Evolutionary conservation across 495 filamentous ascomycete species (phyloP), one percentile per base, ranked within the genome.

Genomic region (Aspergillus sclerotiicarbonarius): DNA sequence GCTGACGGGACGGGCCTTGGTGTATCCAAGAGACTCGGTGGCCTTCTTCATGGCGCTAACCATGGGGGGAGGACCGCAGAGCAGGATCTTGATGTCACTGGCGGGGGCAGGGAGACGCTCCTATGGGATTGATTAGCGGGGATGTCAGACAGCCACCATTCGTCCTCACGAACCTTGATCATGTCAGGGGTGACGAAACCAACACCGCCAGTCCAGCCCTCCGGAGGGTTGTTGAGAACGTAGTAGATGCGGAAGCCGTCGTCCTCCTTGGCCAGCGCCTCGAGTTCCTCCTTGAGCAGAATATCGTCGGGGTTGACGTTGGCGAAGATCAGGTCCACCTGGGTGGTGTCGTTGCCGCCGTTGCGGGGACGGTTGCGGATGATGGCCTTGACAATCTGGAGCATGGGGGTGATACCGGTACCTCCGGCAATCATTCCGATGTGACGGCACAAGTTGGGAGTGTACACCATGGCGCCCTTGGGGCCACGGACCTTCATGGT

Each of bases 391-490:
- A 96, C 85, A 58, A 98, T 85, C 80, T 98, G 93, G 59, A 96
- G 80, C 93, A 98, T 98, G 39, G 93, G 93, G 25, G 93, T 98
- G 74, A 98, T 97, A 64, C 94, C 94, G 13, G 94, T 98, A 52
- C 94, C 94, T 71, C 94, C 94, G 57, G 94, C 91, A 67, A 98
- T 90, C 94, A 98, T 98, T 64, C 94, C 94, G 54, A 98, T 93
- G 69, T 87, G 88, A 49, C 90, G 84, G 56, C 92, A 90, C 87
- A 98, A 89, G 80, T 96, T 96, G 54, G 93, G 92, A 8, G 85
- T 87, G 73, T 98, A 98, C 46, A 95, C 90, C 81, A 98, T 96
- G 59, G 93, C 92, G 63, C 94, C 94, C 81, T 96, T 97, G 65
- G 94, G 94, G 13, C 94, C 94, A 62, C 81, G 83, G 56, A 96